Evolutionary conservation across 1,284 basidiomycete genomes (phyloP), one percentile per base, ranked within the genome.

Genomic region (Ganoderma multipileum): DNA sequence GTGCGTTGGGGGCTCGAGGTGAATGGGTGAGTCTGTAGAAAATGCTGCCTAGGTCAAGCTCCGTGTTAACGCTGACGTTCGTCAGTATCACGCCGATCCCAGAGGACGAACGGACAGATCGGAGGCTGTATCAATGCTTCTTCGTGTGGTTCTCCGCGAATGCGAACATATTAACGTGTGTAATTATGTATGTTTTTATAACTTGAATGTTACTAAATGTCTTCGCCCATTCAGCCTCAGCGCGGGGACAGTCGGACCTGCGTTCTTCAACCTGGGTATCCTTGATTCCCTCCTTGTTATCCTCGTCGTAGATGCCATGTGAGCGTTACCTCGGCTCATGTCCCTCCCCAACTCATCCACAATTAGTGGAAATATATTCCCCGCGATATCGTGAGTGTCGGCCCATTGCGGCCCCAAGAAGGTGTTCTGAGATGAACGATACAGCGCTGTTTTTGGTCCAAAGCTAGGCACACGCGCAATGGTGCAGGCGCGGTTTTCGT

Each of bases 71-170:
- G 14, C 30, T 42, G 18, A 20, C 52, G 58, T 18, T 52, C 26
- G 3, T 11, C 57, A 89, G 89, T 1, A 88, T 91, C 38, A 78
- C 81, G 2, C 89, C 89, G 2, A 82, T 86, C 6, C 80, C 85
- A 4, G 69, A 71, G 0, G 82, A 83, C 61, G 77, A 85, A 64
- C 80, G 89, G 38, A 80, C 81, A 16, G 88, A 91, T 61, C 82
- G 79, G 6, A 83, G 87, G 12, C 83, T 87, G 68, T 87, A 88
- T 72, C 89, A 91, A 73, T 82, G 90, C 79, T 91, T 90, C 77
- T 88, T 89, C 71, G 82, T 89, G 23, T 91, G 89, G 89, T 87
- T 91, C 72, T 87, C 88, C 8, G 83, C 84, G 61, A 90, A 89
- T 70, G 82, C 88, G 76, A 90, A 90, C 71, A 82, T 91, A 67